A percentile compares a stretch with the other conserved stretches of the same genome.
These are phyloP conservation scores for Fusarium sp. DNA, from an alignment of 2,329 filamentous ascomycete genomes.

Conservation along the genomic window DNA sequence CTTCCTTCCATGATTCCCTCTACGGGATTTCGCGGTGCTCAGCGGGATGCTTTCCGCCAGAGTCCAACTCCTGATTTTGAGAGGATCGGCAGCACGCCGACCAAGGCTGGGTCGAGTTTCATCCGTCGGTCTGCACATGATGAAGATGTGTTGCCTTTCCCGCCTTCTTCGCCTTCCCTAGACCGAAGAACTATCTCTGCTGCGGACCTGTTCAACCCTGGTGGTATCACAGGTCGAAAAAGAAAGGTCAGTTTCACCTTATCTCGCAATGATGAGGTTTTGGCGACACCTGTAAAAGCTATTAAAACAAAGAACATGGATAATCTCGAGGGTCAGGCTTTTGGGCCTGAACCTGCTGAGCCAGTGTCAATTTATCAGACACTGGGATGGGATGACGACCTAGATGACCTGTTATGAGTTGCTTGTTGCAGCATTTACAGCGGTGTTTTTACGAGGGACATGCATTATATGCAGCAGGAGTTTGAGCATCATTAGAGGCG, in stretches of 20 bases:
- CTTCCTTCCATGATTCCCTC: conserved; percentile 58
- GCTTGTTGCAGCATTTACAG: conserved; percentile 41
- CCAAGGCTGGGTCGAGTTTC: conserved; percentile 48
- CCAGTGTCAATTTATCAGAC: conserved; percentile 65
- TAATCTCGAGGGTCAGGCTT: conserved; percentile 18
- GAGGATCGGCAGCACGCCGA: conserved; percentile 51
- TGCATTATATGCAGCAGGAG: conserved; percentile 34
- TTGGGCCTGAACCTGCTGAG: conserved; percentile 38
- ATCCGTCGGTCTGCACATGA: conserved; percentile 49
- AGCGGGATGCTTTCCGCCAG: conserved; percentile 50
- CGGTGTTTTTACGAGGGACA: conserved; percentile 40
- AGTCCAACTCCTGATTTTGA: conserved; percentile 50
- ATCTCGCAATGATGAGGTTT: conserved; percentile 41
- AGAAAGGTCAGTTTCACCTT: conserved; percentile 37
- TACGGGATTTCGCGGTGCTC: conserved; percentile 54
- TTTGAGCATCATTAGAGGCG: conserved; percentile 44
- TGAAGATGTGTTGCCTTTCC: conserved; percentile 45
- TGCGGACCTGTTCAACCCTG: conserved; percentile 31
- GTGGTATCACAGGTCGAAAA: conserved; percentile 29
- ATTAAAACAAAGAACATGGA: conserved; percentile 28
- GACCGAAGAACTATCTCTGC: conserved; percentile 41
- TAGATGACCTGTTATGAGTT: conserved; percentile 61
- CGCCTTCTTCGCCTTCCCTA: conserved; percentile 55
- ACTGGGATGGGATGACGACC: conserved; percentile 71
- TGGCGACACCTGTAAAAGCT: conserved; percentile 59